These are phyloP conservation scores for Aspergillus indologenus DNA, from an alignment of 495 filamentous ascomycete species.

Conservation along the genomic window DNA sequence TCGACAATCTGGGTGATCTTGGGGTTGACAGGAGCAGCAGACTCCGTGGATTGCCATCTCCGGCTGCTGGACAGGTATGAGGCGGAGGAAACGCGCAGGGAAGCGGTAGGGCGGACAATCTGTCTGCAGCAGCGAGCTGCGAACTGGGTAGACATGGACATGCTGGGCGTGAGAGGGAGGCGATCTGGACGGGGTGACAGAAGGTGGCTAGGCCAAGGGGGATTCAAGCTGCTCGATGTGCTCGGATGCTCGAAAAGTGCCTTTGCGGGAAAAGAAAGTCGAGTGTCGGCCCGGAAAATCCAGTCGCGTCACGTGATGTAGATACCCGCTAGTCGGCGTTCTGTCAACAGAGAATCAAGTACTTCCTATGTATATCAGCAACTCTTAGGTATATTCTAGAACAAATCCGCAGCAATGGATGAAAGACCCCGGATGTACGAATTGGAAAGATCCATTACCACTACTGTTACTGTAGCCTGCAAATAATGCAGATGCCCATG, in stretches of 20 bases:
- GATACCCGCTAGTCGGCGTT: not conserved
- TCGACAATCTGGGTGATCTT: constrained; percentile 94
- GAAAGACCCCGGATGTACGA: too few species aligned
- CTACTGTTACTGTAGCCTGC: not conserved
- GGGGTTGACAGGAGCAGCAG: constrained; percentile 63
- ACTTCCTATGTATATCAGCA: not conserved
- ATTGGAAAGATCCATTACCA: not conserved
- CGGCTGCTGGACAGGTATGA: constrained; percentile 42
- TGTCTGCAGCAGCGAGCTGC: constrained; percentile 48
- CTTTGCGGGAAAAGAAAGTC: constrained; percentile 30
- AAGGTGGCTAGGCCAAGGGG: constrained; percentile 5
- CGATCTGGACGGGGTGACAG: constrained; percentile 9
- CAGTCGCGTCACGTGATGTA: constrained; percentile 32
- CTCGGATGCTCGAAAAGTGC: constrained; percentile 17
- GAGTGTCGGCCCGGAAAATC: constrained; percentile 39
- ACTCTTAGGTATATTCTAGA: not conserved
- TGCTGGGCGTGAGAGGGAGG: constrained; percentile 22
- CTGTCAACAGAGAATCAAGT: not conserved
- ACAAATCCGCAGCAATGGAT: too few species aligned
- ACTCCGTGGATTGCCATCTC: constrained; percentile 48
- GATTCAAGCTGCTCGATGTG: constrained; percentile 16
- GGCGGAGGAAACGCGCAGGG: constrained; percentile 44
- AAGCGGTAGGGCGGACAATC: constrained; percentile 44
- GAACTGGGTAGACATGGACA: constrained; percentile 43
- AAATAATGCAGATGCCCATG: constrained; percentile 1